Evolutionary conservation across 805 yeast genomes (phyloP), one percentile per base, ranked within the genome.

Genomic region (Metschnikowia amazonensis): DNA sequence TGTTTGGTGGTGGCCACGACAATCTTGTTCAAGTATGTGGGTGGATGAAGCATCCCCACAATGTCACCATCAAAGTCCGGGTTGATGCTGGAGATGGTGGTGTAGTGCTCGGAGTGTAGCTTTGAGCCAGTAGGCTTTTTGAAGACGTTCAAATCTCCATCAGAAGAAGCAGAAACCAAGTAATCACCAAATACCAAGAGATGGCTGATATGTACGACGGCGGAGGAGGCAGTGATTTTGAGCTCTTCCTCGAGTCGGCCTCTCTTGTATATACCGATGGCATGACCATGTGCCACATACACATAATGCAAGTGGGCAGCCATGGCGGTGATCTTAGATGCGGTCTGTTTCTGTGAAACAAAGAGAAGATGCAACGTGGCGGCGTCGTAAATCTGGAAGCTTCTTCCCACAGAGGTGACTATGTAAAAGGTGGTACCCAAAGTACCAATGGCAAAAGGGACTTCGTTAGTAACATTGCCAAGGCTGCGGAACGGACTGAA

Each of bases 321-420:
- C 37, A 92, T 68, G 18, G 84, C 78, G 21, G 84, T 80, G 52
- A 92, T 89, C 46, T 79, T 77, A 6, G 79, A 60, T 0, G 83
- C 76, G 0, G 96, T 84, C 62, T 86, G 92, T 17, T 76, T 78
- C 52, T 81, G 86, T 0, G 96, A 87, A 10, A 92, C 95, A 65
- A 94, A 92, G 18, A 92, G 69, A 51, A 92, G 70, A 55, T 87
- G 94, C 50, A 92, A 70, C 5, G 86, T 88, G 27, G 92, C 81
- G 57, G 86, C 96, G 68, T 94, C 99, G 60, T 86, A 94, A 24
- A 94, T 88, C 64, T 92, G 98, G 69, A 94, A 88, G 1, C 92
- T 76, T 43, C 81, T 75, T 2, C 97, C 98, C 18, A 94, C 96
- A 36, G 87, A 82, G 0, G 98, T 92, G 14, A 84, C 95, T 32